Conservation (phyloP, 305 asterid genomes). For the Solanum hybrid region DNA sequence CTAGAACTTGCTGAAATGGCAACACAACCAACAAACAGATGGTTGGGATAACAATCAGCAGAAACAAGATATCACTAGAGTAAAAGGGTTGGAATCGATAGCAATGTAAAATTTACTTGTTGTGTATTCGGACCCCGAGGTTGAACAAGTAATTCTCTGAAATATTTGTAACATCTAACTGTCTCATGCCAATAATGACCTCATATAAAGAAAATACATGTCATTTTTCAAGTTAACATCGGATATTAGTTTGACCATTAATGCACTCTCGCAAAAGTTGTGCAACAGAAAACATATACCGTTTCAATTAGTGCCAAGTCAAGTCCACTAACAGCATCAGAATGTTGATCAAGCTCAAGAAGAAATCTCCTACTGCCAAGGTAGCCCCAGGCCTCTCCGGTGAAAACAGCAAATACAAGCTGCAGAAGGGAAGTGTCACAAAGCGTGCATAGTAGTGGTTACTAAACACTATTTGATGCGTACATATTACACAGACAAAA, state of each 20-base stretch:
- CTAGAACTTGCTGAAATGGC: not conserved
- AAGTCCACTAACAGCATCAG: constrained; percentile 65
- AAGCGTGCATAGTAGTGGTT: not conserved
- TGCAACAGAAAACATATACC: constrained; percentile 31
- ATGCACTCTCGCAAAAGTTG: not conserved
- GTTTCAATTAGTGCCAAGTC: constrained; percentile 54
- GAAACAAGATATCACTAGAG: not conserved
- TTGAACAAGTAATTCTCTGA: not conserved
- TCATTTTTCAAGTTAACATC: not conserved
- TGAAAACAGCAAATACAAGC: constrained; percentile 89
- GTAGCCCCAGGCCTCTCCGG: constrained; percentile 99
- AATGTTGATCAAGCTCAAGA: constrained; percentile 66
- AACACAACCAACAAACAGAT: not conserved
- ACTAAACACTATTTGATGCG: not conserved
- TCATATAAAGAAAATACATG: not conserved
- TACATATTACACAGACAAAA: not conserved
- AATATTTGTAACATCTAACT: not conserved
- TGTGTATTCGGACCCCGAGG: not conserved
- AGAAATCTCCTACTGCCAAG: constrained; percentile 92
- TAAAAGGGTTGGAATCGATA: not conserved
- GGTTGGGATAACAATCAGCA: not conserved
- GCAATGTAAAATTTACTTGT: not conserved
- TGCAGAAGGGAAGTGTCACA: constrained; percentile 27
- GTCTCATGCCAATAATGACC: not conserved
- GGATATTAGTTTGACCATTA: not conserved